Evolutionary conservation across 768 basidiomycete species (phyloP).

Genomic region (Chiua virens): DNA sequence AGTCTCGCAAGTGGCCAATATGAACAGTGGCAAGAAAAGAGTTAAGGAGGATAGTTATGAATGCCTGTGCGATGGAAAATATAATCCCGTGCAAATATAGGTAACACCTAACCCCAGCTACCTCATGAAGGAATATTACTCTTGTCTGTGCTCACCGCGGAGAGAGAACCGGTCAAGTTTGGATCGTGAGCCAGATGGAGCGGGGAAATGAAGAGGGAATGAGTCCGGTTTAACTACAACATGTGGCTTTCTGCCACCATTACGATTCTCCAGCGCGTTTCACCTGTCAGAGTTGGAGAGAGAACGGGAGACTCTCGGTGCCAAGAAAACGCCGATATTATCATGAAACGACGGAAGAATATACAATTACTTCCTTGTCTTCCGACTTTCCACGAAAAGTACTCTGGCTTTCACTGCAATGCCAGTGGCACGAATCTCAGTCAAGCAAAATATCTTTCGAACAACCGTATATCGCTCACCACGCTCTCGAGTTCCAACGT

Average conservation of each 20-base stretch:
- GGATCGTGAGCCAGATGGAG: neutral
- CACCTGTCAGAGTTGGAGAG: neutral
- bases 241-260: constrained; percentile 7
- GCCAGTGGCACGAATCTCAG: no score
- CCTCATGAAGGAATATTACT: constrained; percentile 17
- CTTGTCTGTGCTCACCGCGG: constrained; percentile 10
- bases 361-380: constrained; percentile 56
- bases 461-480: constrained; percentile 34
- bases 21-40: constrained; percentile 71
- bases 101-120: neutral
- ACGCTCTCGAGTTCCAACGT: constrained; percentile 14
- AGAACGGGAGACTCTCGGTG: neutral
- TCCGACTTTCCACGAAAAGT: constrained; percentile 77
- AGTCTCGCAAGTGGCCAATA: constrained; percentile 56
- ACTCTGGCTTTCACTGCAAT: constrained; percentile 73
- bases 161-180: constrained; percentile 15
- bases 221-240: constrained; percentile 23
- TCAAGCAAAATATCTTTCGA: constrained; percentile 30
- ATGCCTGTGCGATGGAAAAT: constrained; percentile 8
- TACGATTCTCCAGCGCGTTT: neutral
- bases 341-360: no score
- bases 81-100: constrained; percentile 2
- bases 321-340: no score
- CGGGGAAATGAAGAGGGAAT: constrained; percentile 23
- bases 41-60: constrained; percentile 39